Evolutionary conservation across 495 filamentous ascomycete species (phyloP).

Genomic region (Penicillium herquei): DNA sequence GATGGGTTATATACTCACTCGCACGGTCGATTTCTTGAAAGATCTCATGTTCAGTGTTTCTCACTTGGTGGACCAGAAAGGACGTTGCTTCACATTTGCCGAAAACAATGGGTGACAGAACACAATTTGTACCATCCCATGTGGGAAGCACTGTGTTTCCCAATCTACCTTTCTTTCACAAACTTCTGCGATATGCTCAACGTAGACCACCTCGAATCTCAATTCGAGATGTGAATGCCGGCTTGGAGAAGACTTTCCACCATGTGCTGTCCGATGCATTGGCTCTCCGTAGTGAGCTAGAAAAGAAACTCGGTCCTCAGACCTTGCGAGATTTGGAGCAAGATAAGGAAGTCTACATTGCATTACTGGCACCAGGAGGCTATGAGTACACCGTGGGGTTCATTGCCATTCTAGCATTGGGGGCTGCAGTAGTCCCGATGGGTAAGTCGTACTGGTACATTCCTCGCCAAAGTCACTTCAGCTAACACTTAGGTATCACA

Average conservation of each 20-base stretch:
- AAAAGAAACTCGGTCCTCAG: slow-evolving; percentile 6
- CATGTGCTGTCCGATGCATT: slow-evolving; percentile 22
- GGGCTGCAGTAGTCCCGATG: slow-evolving; percentile 40
- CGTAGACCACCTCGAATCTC: slow-evolving; percentile 19
- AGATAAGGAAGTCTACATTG: slow-evolving; percentile 45
- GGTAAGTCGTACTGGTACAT: slow-evolving; percentile 16
- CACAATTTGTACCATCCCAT: slow-evolving; percentile 26
- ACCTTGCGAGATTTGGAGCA: slow-evolving; percentile 22
- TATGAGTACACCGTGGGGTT: slow-evolving; percentile 50
- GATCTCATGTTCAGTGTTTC: neutral
- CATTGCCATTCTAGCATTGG: slow-evolving; percentile 41
- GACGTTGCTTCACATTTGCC: neutral
- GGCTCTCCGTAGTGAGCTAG: slow-evolving; percentile 19
- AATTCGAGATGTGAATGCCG: slow-evolving; percentile 27
- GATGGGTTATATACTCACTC: neutral
- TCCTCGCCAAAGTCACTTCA: neutral
- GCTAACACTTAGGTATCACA: neutral
- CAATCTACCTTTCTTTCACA: slow-evolving; percentile 27
- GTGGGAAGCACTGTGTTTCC: slow-evolving; percentile 21
- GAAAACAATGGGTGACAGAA: slow-evolving; percentile 21
- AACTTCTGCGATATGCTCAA: slow-evolving; percentile 27
- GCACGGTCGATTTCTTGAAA: neutral
- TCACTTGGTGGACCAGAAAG: neutral
- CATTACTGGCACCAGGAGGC: slow-evolving; percentile 43
- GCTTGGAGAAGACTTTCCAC: slow-evolving; percentile 28